Evolutionary conservation across 116 monocot genomes (phyloP).

Genomic region (Iris pallida): DNA sequence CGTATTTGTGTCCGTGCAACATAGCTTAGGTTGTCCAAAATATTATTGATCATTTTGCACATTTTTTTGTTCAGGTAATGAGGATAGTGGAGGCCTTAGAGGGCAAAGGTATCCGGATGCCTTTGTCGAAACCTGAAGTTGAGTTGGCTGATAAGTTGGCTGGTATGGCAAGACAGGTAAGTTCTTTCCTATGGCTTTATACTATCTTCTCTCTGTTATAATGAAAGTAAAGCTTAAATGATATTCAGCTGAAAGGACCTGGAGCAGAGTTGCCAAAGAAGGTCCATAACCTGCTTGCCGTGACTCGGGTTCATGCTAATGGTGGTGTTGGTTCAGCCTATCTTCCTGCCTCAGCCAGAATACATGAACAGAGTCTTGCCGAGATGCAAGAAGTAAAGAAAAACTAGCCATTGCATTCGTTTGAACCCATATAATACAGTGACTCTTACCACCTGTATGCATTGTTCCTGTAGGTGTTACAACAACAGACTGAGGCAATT

Average conservation of each 20-base stretch:
- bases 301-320: constrained; percentile 59
- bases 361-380: constrained; percentile 71
- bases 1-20: too few relatives aligned
- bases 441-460: not conserved
- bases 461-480: constrained; percentile 42
- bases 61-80: constrained; percentile 44
- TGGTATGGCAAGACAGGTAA: constrained; percentile 60
- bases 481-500: constrained; percentile 85
- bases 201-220: not conserved
- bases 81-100: constrained; percentile 90
- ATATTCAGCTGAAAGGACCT: constrained; percentile 64
- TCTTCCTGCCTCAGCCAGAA: constrained; percentile 60
- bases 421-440: too few relatives aligned
- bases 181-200: not conserved
- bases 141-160: constrained; percentile 54
- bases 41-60: too few relatives aligned
- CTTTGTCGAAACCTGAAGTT: constrained; percentile 71
- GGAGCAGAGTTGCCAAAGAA: constrained; percentile 62
- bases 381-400: constrained; percentile 76
- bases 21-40: too few relatives aligned
- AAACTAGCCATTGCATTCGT: too few relatives aligned
- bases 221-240: constrained; percentile 8
- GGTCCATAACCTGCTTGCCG: constrained; percentile 63
- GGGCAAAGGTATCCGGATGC: constrained; percentile 65
- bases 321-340: constrained; percentile 36